phyloP scores from a whole-genome alignment of 1,284 basidiomycete species.

The Rhodotorula sp. region DNA sequence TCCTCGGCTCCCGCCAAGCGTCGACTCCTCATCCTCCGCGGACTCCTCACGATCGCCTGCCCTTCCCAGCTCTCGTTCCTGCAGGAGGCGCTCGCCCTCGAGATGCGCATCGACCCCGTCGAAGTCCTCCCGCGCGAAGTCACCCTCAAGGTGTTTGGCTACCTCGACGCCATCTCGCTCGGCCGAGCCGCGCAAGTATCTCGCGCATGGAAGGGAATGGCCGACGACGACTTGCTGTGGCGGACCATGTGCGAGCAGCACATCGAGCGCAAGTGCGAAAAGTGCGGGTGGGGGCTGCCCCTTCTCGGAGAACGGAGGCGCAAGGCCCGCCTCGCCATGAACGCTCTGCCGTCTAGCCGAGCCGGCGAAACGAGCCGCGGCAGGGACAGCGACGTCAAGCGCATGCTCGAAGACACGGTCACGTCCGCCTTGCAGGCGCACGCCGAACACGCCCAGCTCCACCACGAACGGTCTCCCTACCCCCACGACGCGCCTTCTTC shows the following conservation, averaged over 20 bases:
- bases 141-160: constrained; percentile 81
- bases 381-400: constrained; percentile 13
- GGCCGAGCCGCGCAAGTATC: constrained; percentile 95
- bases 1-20: constrained; percentile 88
- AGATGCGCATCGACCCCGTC: constrained; percentile 96
- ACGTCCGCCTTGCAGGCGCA: constrained; percentile 32
- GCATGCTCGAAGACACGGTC: constrained; percentile 26
- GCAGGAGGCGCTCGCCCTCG: constrained; percentile 81
- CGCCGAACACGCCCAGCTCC: constrained; percentile 41
- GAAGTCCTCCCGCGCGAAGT: constrained; percentile 86
- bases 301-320: constrained; percentile 70
- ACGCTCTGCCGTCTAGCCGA: constrained; percentile 23
- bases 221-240: constrained; percentile 97
- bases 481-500: constrained; percentile 37
- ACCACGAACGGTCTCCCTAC: constrained; percentile 46
- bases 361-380: constrained; percentile 16
- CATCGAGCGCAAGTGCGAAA: constrained; percentile 94
- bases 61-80: constrained; percentile 98
- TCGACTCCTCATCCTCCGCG: constrained; percentile 90
- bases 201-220: constrained; percentile 78
- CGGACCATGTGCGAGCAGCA: constrained; percentile 97
- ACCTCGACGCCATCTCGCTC: constrained; percentile 92
- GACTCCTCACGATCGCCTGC: constrained; percentile 99
- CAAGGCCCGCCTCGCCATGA: constrained; percentile 38
- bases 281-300: constrained; percentile 97